Conservation (phyloP, 768 basidiomycete species). For the Boletus rubropictus region DNA sequence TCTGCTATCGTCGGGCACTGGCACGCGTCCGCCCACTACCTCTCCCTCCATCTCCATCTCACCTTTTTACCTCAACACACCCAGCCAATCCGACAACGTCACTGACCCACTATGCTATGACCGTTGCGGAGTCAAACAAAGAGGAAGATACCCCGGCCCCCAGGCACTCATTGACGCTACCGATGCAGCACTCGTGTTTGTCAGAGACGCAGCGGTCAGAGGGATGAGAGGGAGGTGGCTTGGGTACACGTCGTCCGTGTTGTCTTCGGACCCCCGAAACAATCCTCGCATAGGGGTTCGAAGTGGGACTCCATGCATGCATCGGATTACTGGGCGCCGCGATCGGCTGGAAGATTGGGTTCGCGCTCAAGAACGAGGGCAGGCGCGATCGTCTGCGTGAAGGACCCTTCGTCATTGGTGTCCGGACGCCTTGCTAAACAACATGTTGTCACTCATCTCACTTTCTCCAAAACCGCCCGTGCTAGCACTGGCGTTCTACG, state of each 20-base stretch:
- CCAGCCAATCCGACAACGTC: slow-evolving; percentile 49
- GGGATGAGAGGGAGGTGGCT: neutral
- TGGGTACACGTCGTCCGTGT: slow-evolving; percentile 34
- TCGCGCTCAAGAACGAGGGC: neutral
- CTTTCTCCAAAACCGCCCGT: slow-evolving; percentile 32
- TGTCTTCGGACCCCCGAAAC: slow-evolving; percentile 40
- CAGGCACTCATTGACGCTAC: slow-evolving; percentile 35
- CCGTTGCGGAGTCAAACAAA: slow-evolving; percentile 20
- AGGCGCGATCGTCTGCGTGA: slow-evolving; percentile 35
- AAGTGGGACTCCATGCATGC: slow-evolving; percentile 33
- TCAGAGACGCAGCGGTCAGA: slow-evolving; percentile 25
- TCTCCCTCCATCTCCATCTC: slow-evolving; percentile 44
- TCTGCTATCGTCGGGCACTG: slow-evolving; percentile 46
- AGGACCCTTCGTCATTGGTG: slow-evolving; percentile 58
- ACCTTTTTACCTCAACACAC: slow-evolving; percentile 36
- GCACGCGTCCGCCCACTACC: slow-evolving; percentile 38
- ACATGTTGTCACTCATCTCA: slow-evolving; percentile 50
- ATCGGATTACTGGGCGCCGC: neutral
- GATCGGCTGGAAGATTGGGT: neutral
- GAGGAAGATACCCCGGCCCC: slow-evolving; percentile 23
- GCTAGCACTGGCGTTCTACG: neutral
- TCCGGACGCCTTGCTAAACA: slow-evolving; percentile 66
- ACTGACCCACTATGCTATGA: slow-evolving; percentile 61
- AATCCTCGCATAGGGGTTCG: slow-evolving; percentile 44
- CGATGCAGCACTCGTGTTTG: slow-evolving; percentile 34